Base-by-base conservation (phyloP, 2,329 filamentous ascomycete genomes). In the Pseudogymnoascus verrucosus region DNA sequence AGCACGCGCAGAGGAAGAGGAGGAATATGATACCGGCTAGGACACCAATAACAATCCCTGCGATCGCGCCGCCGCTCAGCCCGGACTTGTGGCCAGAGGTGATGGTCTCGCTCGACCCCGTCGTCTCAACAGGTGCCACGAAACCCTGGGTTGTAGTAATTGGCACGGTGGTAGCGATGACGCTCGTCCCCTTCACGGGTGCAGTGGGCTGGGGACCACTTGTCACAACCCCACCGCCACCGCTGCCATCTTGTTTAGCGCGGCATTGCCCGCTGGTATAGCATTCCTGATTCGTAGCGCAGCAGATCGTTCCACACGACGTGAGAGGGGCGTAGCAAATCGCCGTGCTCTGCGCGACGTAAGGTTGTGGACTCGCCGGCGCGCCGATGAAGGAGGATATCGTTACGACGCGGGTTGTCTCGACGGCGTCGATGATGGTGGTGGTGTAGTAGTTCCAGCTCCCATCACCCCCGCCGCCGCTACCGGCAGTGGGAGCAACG, bases 41-140 rank as follows among this genome's bases (percentile, higher is more conserved):
- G 10, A 85, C 83, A 66, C 89, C 89, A 63, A 93, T 87, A 68
- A 93, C 89, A 70, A 93, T 93, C 65, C 89, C 89, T 14, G 90
- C 89, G 69, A 93, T 93, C 65, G 88, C 89, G 62, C 89, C 89
- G 47, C 80, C 83, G 69, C 86, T 89, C 62, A 93, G 80, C 16
- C 73, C 76, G 47, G 76, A 74, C 63, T 76, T 31, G 64, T 26
- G 31, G 31, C 31, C 31, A 7, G 31, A 34, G 31, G 31, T 34
- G 31, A 34, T 34, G 11, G 31, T 11, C 2, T 34, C 31, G 31
- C 31, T 34, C 8, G 8, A 34, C 2, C 79, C 79, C 54, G 79
- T 82, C 5, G 82, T 82, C 3, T 81, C 78, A n/a, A 83, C 81
- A 42, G 80, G 78, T 0, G 81, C 77, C 44, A 76, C 69, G 71